A percentile compares a stretch with the other conserved stretches of the same genome.
These are phyloP conservation scores for Dispira simplex DNA, from an alignment of 192 early-diverging fungal species.

Conservation along the genomic window DNA sequence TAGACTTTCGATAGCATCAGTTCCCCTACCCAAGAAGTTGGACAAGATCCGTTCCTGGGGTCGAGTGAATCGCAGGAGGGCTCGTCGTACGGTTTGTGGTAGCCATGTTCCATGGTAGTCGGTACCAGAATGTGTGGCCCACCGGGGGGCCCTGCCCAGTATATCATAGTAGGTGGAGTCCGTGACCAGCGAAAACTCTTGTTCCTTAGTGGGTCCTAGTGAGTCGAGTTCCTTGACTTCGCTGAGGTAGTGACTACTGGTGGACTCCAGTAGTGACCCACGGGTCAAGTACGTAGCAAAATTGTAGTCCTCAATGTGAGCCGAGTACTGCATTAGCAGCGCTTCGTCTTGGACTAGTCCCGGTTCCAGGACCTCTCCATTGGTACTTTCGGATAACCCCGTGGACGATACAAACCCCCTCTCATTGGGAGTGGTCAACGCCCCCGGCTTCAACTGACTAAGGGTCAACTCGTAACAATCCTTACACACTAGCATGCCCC, in stretches of 20 bases:
- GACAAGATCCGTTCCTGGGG: slow-evolving; percentile 69
- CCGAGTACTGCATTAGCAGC: slow-evolving; percentile 21
- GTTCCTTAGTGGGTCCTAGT: slow-evolving; percentile 47
- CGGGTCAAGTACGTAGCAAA: slow-evolving; percentile 51
- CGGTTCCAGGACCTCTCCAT: background rate
- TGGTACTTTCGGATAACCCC: too few species aligned
- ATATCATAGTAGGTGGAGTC: slow-evolving; percentile 85
- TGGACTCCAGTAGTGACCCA: slow-evolving; percentile 26
- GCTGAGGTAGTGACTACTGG: slow-evolving; percentile 30
- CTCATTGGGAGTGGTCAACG: background rate
- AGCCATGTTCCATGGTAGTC: slow-evolving; percentile 94
- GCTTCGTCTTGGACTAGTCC: slow-evolving; percentile 1
- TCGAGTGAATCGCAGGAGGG: slow-evolving; percentile 56
- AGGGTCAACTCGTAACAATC: slow-evolving; percentile 3
- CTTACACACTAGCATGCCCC: slow-evolving; percentile 11
- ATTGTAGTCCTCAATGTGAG: slow-evolving; percentile 47
- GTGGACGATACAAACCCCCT: background rate
- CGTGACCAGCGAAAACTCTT: slow-evolving; percentile 57
- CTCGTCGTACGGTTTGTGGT: slow-evolving; percentile 73
- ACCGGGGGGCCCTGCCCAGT: slow-evolving; percentile 75
- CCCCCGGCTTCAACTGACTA: background rate
- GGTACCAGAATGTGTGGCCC: slow-evolving; percentile 81
- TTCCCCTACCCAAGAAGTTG: slow-evolving; percentile 87
- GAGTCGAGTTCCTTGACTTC: slow-evolving; percentile 32
- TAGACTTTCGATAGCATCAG: slow-evolving; percentile 83